phyloP scores from a whole-genome alignment of 352 stramenopile genomes.

The Thraustotheca clavata region DNA sequence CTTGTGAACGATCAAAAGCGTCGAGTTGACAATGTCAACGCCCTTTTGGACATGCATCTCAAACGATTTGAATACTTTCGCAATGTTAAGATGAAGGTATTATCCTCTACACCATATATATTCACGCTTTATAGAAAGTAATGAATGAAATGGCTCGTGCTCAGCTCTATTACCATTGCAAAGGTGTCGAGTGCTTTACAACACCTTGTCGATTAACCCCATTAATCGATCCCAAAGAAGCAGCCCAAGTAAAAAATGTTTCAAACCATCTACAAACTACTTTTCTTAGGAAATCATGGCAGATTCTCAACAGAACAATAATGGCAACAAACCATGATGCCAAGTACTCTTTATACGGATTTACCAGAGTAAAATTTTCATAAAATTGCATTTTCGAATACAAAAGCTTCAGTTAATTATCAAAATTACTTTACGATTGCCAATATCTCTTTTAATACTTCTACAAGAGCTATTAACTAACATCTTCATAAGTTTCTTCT shows the following conservation, averaged over 20 bases:
- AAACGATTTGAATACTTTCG: conserved; percentile 64
- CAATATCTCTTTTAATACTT: no score
- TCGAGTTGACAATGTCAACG: conserved; percentile 74
- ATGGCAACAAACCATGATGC: no score
- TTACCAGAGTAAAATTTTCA: no score
- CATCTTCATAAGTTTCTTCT: no score
- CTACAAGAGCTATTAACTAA: no score
- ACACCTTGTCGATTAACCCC: conserved; percentile 29
- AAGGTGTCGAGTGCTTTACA: conserved; percentile 60
- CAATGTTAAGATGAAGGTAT: conserved; percentile 63
- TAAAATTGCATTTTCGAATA: no score
- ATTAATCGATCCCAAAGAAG: conserved; percentile 2
- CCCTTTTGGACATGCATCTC: conserved; percentile 62
- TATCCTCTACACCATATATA: background rate
- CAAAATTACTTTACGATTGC: no score
- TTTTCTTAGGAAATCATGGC: no score
- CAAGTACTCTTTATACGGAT: no score
- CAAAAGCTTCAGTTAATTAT: no score
- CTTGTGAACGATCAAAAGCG: conserved; percentile 79
- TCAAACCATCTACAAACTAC: no score
- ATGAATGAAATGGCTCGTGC: conserved; percentile 61
- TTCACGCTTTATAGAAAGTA: conserved; percentile 38
- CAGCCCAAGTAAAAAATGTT: conserved; percentile 5
- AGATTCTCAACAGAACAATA: no score
- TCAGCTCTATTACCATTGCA: conserved; percentile 68